These are phyloP conservation scores for Aspergillus piperis DNA, from an alignment of 2,329 filamentous ascomycete genomes.

Conservation along the genomic window DNA sequence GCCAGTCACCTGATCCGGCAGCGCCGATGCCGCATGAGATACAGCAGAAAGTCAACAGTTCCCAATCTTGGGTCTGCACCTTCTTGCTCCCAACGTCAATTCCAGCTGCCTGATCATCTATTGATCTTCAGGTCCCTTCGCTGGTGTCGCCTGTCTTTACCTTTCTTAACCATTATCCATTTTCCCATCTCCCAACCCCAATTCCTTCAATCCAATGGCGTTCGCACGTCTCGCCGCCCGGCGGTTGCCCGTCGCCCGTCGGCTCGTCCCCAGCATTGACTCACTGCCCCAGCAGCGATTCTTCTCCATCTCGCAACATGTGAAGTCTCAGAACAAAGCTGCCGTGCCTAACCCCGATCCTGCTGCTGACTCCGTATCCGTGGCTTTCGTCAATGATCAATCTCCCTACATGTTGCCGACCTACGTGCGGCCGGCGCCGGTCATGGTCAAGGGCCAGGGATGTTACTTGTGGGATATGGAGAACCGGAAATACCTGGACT, in stretches of 20 bases:
- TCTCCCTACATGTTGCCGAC: slow-evolving; percentile 92
- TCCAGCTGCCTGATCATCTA: background rate
- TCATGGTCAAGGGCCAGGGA: slow-evolving; percentile 86
- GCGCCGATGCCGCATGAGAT: background rate
- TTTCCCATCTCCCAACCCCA: background rate
- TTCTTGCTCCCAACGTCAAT: no score
- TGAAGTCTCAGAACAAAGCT: slow-evolving; percentile 38
- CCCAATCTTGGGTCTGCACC: background rate
- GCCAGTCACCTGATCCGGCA: background rate
- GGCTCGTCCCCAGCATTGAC: slow-evolving; percentile 33
- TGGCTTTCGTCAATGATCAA: slow-evolving; percentile 71
- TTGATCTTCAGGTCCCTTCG: background rate
- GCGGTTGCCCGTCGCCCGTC: slow-evolving; percentile 35
- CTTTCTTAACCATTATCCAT: background rate
- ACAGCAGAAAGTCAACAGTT: background rate
- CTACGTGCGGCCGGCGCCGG: slow-evolving; percentile 83
- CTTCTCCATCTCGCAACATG: slow-evolving; percentile 27
- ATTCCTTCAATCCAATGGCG: slow-evolving; percentile 25
- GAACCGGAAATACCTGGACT: slow-evolving; percentile 85
- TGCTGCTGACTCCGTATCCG: slow-evolving; percentile 69
- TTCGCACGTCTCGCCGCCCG: slow-evolving; percentile 38
- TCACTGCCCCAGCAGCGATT: slow-evolving; percentile 38
- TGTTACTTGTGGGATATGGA: slow-evolving; percentile 89
- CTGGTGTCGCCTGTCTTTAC: background rate
- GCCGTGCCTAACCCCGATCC: slow-evolving; percentile 71